phyloP scores from a whole-genome alignment of 2,329 filamentous ascomycete species.

The Nemania abortiva region DNA sequence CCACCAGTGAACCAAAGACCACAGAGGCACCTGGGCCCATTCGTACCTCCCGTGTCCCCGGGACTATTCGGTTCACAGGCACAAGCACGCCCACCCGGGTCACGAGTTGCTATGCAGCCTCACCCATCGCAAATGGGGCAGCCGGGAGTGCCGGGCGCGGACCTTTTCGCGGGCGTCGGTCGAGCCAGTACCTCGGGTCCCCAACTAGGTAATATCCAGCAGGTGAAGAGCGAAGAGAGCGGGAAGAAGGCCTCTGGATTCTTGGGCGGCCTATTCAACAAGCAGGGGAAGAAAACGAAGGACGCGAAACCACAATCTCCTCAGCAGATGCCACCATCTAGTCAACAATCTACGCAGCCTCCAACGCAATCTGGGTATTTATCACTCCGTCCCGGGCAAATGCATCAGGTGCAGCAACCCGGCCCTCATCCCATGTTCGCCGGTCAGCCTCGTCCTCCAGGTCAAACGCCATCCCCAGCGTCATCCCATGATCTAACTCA shows the following conservation, averaged over 20 bases:
- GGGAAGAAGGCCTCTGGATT: slow-evolving; percentile 47
- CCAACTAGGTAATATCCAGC: slow-evolving; percentile 37
- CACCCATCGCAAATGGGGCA: slow-evolving; percentile 30
- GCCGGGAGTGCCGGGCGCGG: slow-evolving; percentile 14
- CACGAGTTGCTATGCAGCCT: slow-evolving; percentile 11
- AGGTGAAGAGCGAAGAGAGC: slow-evolving; percentile 43
- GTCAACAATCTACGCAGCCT: slow-evolving; percentile 42
- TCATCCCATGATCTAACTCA: slow-evolving; percentile 27
- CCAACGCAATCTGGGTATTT: slow-evolving; percentile 41
- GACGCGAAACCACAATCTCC: slow-evolving; percentile 44
- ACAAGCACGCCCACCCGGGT: slow-evolving; percentile 12
- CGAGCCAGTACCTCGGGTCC: slow-evolving; percentile 38
- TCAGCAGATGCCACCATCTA: slow-evolving; percentile 36
- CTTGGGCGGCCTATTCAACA: slow-evolving; percentile 48
- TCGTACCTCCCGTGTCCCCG: slow-evolving; percentile 9
- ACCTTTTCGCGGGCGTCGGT: slow-evolving; percentile 32
- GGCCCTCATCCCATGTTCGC: slow-evolving; percentile 47
- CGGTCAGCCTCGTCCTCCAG: slow-evolving; percentile 40
- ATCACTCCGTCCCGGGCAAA: slow-evolving; percentile 44
- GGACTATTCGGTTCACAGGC: slow-evolving; percentile 14
- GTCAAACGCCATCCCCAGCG: slow-evolving; percentile 38
- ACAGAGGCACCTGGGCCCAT: slow-evolving; percentile 32
- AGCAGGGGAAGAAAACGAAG: slow-evolving; percentile 45
- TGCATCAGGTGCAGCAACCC: slow-evolving; percentile 43
- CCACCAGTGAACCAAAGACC: slow-evolving; percentile 14